These are phyloP conservation scores for Amylostereum chailletii DNA, from an alignment of 1,284 basidiomycete genomes.

Conservation along the genomic window DNA sequence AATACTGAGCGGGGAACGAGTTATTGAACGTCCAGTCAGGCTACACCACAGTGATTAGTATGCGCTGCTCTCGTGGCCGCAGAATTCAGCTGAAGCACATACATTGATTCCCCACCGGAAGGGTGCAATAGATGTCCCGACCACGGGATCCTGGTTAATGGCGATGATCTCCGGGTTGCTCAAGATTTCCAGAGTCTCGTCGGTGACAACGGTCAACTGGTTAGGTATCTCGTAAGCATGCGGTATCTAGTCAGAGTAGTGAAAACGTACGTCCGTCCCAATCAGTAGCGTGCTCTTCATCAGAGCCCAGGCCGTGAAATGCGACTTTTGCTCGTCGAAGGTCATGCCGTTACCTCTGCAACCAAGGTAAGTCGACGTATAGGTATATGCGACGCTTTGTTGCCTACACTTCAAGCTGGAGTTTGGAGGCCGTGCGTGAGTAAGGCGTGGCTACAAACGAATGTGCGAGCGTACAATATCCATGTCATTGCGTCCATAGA, in stretches of 20 bases:
- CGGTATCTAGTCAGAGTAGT: neutral
- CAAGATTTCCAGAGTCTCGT: conserved; percentile 43
- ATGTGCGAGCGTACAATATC: conserved; percentile 28
- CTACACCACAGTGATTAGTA: conserved; percentile 17
- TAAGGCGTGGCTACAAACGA: neutral
- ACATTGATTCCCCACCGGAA: conserved; percentile 62
- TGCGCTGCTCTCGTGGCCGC: conserved; percentile 32
- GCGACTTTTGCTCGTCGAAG: conserved; percentile 34
- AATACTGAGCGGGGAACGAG: conserved; percentile 41
- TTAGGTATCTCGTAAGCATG: neutral
- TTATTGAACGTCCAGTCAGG: conserved; percentile 39
- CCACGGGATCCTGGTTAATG: conserved; percentile 59
- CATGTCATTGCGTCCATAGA: conserved; percentile 38
- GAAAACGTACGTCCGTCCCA: conserved; percentile 21
- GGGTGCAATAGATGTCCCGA: conserved; percentile 51
- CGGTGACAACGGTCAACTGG: conserved; percentile 40
- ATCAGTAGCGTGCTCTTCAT: conserved; percentile 41
- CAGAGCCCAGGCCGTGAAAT: conserved; percentile 40
- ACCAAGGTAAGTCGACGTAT: neutral
- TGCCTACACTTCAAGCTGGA: conserved; percentile 30
- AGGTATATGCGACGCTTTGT: too few species aligned
- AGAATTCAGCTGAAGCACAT: conserved; percentile 16
- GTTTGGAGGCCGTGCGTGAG: conserved; percentile 3
- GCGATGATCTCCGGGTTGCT: conserved; percentile 58
- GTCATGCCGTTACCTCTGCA: conserved; percentile 34